Percentiles rank a stretch among this genome's conserved stretches.
phyloP scores from a whole-genome alignment of 371 early-diverging fungal genomes.

The Aphelidium insulamus region DNA sequence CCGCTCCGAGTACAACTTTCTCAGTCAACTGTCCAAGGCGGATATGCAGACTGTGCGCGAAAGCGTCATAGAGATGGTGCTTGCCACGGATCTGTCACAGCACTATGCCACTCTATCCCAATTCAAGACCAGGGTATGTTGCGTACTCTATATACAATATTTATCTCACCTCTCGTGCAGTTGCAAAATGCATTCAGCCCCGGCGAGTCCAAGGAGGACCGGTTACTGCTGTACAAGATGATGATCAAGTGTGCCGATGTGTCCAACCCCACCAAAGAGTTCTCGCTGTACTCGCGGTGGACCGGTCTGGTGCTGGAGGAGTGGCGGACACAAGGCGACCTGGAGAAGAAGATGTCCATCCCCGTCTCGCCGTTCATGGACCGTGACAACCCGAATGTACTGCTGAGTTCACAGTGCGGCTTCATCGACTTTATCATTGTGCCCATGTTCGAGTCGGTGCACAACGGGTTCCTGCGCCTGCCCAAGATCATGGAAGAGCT shows the following conservation, averaged over 20 bases:
- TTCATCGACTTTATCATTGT: slow-evolving; percentile 5
- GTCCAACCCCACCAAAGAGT: slow-evolving; percentile 27
- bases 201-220: slow-evolving; percentile 19
- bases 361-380: slow-evolving; percentile 26
- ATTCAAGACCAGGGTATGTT: too few species aligned
- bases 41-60: slow-evolving; percentile 4
- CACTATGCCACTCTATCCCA: too few species aligned
- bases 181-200: too few species aligned
- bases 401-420: slow-evolving; percentile 2
- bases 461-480: too few species aligned
- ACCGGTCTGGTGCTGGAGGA: slow-evolving; percentile 28
- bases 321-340: slow-evolving; percentile 33
- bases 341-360: slow-evolving; percentile 30
- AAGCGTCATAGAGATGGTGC: too few species aligned
- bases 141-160: too few species aligned
- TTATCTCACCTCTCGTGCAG: too few species aligned
- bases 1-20: slow-evolving; percentile 1
- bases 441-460: slow-evolving; percentile 2
- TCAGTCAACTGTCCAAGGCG: not conserved
- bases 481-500: too few species aligned
- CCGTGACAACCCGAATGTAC: too few species aligned
- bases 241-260: slow-evolving; percentile 68
- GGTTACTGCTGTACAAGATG: slow-evolving; percentile 28
- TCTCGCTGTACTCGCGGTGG: slow-evolving; percentile 15
- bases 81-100: too few species aligned